Conservation (phyloP, 2,329 filamentous ascomycete genomes). For the Aspergillus sp. region DNA sequence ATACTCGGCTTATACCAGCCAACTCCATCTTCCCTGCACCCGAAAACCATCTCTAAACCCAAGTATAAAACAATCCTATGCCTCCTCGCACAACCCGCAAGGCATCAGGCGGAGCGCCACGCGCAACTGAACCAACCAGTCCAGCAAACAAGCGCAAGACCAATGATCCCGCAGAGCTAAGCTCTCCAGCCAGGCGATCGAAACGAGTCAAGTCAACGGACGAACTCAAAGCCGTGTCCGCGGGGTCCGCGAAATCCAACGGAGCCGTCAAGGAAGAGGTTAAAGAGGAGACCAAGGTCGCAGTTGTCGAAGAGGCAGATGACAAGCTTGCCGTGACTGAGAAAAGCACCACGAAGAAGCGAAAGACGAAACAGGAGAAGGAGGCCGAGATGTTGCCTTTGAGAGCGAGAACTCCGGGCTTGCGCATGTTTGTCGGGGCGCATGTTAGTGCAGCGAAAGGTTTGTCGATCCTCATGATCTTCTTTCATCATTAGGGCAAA, state of each 20-base stretch:
- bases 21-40: too few relatives aligned
- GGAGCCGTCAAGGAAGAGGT: slow-evolving; percentile 16
- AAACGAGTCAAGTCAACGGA: slow-evolving; percentile 29
- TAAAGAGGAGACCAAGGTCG: slow-evolving; percentile 15
- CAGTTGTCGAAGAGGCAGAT: slow-evolving; percentile 23
- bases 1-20: too few relatives aligned
- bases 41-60: neutral
- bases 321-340: slow-evolving; percentile 49
- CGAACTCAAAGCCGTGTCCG: neutral
- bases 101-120: slow-evolving; percentile 5
- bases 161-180: slow-evolving; percentile 22
- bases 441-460: slow-evolving; percentile 90
- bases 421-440: slow-evolving; percentile 85
- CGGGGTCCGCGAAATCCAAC: neutral
- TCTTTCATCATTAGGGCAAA: neutral
- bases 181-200: slow-evolving; percentile 28
- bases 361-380: slow-evolving; percentile 57
- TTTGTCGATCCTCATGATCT: slow-evolving; percentile 34
- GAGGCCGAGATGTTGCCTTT: slow-evolving; percentile 61
- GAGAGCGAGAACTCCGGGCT: slow-evolving; percentile 65
- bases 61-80: slow-evolving; percentile 7
- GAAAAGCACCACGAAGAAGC: slow-evolving; percentile 37
- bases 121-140: slow-evolving; percentile 6
- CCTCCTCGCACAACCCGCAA: slow-evolving; percentile 19
- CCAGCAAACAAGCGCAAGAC: slow-evolving; percentile 25